These are phyloP conservation scores for Lipomyces starkeyi DNA, from an alignment of 805 yeast species.

Conservation along the genomic window DNA sequence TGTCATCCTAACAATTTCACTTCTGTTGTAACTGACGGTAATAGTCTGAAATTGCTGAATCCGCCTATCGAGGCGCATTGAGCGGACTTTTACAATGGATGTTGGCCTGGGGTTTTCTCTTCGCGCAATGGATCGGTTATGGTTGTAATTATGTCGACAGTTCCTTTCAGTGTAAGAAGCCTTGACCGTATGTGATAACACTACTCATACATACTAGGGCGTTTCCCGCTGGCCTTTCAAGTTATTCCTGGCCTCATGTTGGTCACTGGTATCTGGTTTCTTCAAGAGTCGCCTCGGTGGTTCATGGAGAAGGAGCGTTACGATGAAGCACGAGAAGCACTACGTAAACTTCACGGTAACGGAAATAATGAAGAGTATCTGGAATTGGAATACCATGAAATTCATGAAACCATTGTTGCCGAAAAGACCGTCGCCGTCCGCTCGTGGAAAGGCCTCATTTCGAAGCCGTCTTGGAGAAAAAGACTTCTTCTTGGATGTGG, in stretches of 20 bases:
- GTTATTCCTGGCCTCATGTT: slow-evolving; percentile 55
- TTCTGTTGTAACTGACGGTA: neutral
- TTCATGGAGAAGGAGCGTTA: slow-evolving; percentile 53
- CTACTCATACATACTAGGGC: slow-evolving; percentile 48
- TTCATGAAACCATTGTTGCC: slow-evolving; percentile 9
- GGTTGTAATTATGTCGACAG: slow-evolving; percentile 51
- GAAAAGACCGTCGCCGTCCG: slow-evolving; percentile 1
- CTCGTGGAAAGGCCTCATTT: slow-evolving; percentile 21
- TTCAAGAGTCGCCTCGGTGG: slow-evolving; percentile 63
- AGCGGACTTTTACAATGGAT: slow-evolving; percentile 41
- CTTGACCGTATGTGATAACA: slow-evolving; percentile 38
- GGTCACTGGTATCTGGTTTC: slow-evolving; percentile 48
- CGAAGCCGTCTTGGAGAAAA: slow-evolving; percentile 15
- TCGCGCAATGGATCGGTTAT: slow-evolving; percentile 48
- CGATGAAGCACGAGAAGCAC: slow-evolving; percentile 56
- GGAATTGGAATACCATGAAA: slow-evolving; percentile 7
- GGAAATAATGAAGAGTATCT: neutral
- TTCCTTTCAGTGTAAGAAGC: slow-evolving; percentile 39
- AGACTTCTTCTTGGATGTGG: slow-evolving; percentile 40
- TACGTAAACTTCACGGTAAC: slow-evolving; percentile 5
- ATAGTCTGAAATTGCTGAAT: slow-evolving; percentile 33
- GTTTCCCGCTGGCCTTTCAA: slow-evolving; percentile 60
- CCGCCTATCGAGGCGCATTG: slow-evolving; percentile 41
- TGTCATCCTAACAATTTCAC: neutral
- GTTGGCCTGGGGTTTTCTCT: slow-evolving; percentile 45